Base-by-base conservation (phyloP, 2,329 filamentous ascomycete genomes). In the Aspergillus persii region DNA sequence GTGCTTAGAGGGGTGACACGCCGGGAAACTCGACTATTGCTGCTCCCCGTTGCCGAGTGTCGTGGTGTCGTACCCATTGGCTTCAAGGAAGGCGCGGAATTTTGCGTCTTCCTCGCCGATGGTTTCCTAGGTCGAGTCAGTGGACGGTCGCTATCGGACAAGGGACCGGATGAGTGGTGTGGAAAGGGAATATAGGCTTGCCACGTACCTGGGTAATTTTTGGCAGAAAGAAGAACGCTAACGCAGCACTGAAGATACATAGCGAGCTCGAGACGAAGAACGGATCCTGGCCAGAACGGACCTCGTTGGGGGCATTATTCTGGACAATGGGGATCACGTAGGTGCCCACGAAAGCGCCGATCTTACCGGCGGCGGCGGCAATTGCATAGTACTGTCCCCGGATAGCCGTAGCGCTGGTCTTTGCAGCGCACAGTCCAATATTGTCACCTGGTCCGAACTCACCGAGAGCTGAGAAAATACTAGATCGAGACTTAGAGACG, bases 381-480 rank as follows among this genome's bases (percentile, higher is more conserved):
- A 80, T 78, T 8, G 77, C 84, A 68, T 88, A 88, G 74, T 87
- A 88, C 70, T 90, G 86, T 2, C 92, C 93, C 44, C 92, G 85
- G n/a, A 97, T 88, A 18, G 90, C 89, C 4, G 93, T 96, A 0
- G 93, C 91, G 68, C 88, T 92, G 2, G 91, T 93, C 80, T 96
- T 96, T 50, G 90, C 89, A 0, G 93, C 92, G 31, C 96, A 76
- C 0, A 96, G 83, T 2, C 92, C 92, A 66, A 96, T 96, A 74
- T 96, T 96, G 79, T 96, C 90, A 11, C 93, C 93, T 0, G 93
- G 92, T 0, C 93, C 92, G 46, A 96, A 77, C 74, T 95, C 91
- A 53, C 91, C 91, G 1, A 94, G 81, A 0, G 88, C 84, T 1
- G 91, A 79, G 78, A 95, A 95, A 63, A 95, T 81, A 15, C 84